These are phyloP conservation scores for Fusarium nodosum DNA, from an alignment of 2,329 filamentous ascomycete genomes.

Conservation along the genomic window DNA sequence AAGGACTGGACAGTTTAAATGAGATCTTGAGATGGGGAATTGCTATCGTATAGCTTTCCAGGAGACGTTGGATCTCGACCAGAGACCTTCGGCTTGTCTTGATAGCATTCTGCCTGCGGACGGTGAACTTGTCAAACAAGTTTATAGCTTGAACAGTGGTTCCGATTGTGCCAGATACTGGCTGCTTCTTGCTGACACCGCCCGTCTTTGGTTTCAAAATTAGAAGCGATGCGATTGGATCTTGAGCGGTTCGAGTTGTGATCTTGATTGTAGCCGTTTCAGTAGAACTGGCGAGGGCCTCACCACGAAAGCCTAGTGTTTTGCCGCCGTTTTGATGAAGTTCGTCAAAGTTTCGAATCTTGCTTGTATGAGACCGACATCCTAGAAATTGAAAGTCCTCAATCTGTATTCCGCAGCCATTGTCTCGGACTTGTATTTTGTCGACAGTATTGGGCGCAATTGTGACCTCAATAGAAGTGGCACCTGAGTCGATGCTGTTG, in stretches of 20 bases:
- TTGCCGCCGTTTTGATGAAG: slow-evolving; percentile 67
- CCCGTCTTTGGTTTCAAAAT: slow-evolving; percentile 56
- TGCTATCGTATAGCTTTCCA: slow-evolving; percentile 76
- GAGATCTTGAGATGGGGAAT: slow-evolving; percentile 72
- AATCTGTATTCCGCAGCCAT: slow-evolving; percentile 77
- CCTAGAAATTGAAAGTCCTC: slow-evolving; percentile 74
- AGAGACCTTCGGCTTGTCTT: slow-evolving; percentile 71
- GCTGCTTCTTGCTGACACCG: slow-evolving; percentile 51
- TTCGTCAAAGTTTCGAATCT: slow-evolving; percentile 74
- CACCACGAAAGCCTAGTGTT: slow-evolving; percentile 81
- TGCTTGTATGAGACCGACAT: slow-evolving; percentile 80
- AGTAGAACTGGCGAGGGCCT: slow-evolving; percentile 77
- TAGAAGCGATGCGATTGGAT: slow-evolving; percentile 69
- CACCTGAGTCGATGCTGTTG: slow-evolving; percentile 80
- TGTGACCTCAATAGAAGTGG: slow-evolving; percentile 74
- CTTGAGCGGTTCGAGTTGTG: slow-evolving; percentile 73
- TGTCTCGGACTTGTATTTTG: slow-evolving; percentile 77
- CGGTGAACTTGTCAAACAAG: slow-evolving; percentile 72
- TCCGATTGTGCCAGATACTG: slow-evolving; percentile 70
- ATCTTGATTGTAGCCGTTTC: slow-evolving; percentile 71
- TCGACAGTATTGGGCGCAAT: slow-evolving; percentile 76
- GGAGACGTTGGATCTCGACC: slow-evolving; percentile 68
- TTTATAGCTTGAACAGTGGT: slow-evolving; percentile 74
- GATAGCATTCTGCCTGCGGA: slow-evolving; percentile 70
- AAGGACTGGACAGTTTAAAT: slow-evolving; percentile 70